phyloP scores from a whole-genome alignment of 78 protist genomes.

The Emiliania huxleyi region DNA sequence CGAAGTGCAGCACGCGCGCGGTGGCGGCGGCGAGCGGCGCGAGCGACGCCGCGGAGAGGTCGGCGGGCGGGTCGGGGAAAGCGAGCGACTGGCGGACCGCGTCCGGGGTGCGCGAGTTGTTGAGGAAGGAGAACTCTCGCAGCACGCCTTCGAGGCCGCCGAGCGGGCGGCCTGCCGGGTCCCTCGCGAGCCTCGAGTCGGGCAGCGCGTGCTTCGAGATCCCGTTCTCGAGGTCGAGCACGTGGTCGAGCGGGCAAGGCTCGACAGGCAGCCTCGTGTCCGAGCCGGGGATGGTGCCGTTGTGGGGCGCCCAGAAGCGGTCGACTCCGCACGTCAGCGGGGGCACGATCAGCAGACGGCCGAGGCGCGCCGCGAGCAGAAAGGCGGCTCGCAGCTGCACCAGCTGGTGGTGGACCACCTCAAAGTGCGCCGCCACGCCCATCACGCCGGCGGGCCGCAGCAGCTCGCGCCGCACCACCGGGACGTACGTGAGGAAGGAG shows the following conservation, averaged over 20 bases:
- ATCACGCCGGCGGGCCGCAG: neutral
- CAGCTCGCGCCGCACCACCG: neutral
- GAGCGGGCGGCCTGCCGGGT: no score
- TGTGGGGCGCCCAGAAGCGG: slow-evolving; percentile 12
- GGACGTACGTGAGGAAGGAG: neutral
- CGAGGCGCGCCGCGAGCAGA: neutral
- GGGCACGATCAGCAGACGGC: neutral
- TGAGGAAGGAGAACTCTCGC: neutral
- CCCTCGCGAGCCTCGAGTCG: no score
- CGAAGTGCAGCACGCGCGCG: neutral
- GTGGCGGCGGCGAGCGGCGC: neutral
- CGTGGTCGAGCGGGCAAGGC: neutral
- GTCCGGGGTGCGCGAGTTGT: neutral
- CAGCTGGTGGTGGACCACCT: neutral
- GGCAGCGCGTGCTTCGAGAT: neutral
- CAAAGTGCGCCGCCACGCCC: neutral
- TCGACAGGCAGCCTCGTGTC: neutral
- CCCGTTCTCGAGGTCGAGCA: neutral
- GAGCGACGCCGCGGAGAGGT: neutral
- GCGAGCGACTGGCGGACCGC: neutral
- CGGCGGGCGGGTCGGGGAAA: neutral
- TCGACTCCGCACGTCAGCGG: neutral
- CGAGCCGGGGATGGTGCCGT: slow-evolving; percentile 18
- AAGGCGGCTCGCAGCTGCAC: neutral
- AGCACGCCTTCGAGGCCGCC: neutral